phyloP scores from a whole-genome alignment of 75 land plant genomes.

The Pseudotsuga menziesii region DNA sequence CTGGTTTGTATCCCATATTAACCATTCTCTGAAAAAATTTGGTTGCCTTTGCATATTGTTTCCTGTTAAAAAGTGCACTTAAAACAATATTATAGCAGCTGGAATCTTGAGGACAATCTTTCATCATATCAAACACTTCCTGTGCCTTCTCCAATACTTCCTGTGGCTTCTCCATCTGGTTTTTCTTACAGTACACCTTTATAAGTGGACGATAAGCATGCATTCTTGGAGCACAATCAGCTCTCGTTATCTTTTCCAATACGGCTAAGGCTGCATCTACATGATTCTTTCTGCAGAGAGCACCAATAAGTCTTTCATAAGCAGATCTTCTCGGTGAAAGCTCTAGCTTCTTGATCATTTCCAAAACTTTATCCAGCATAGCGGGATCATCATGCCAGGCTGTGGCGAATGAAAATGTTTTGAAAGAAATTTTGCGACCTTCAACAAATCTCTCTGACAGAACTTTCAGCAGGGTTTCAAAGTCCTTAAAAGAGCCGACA shows the following conservation, averaged over 20 bases:
- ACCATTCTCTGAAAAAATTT: neutral
- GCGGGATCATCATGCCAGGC: neutral
- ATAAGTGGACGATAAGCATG: neutral
- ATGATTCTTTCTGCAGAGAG: neutral
- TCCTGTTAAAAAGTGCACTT: neutral
- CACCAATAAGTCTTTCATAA: neutral
- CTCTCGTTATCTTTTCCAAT: neutral
- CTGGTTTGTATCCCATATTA: neutral
- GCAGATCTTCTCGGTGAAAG: neutral
- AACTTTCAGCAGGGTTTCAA: too few relatives aligned
- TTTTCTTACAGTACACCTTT: constrained; percentile 2
- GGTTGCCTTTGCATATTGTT: neutral
- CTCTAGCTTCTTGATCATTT: neutral
- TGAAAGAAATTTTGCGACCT: neutral
- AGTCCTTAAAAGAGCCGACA: too few relatives aligned
- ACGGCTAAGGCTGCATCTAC: neutral
- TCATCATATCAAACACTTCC: constrained; percentile 1
- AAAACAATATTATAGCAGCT: neutral
- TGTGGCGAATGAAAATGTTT: neutral
- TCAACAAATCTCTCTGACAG: too few relatives aligned
- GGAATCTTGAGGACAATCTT: constrained; percentile 3
- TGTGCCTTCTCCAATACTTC: neutral
- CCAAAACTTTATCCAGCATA: neutral
- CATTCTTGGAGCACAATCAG: neutral
- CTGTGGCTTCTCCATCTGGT: neutral